Conservation (phyloP, 805 yeast genomes). For the Nakazawaea siamensis region DNA sequence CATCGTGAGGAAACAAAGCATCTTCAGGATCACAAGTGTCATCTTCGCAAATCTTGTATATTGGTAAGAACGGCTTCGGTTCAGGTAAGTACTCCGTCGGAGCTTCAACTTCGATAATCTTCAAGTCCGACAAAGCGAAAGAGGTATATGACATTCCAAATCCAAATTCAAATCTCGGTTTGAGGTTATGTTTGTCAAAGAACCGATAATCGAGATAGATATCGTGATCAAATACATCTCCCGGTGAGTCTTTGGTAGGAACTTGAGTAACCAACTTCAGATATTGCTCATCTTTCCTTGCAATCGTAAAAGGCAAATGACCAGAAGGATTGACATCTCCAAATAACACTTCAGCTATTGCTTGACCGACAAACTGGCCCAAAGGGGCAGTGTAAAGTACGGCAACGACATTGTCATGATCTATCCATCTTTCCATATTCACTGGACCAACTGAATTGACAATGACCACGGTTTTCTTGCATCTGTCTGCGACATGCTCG, state of each 20-base stretch:
- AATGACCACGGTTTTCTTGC: conserved; percentile 46
- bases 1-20: conserved; percentile 44
- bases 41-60: conserved; percentile 32
- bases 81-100: conserved; percentile 38
- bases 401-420: conserved; percentile 47
- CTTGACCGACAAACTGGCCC: conserved; percentile 39
- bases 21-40: conserved; percentile 47
- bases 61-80: conserved; percentile 37
- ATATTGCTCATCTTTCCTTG: conserved; percentile 34
- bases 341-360: conserved; percentile 34
- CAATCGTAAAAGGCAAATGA: conserved; percentile 36
- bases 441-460: conserved; percentile 54
- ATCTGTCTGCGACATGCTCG: conserved; percentile 34
- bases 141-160: conserved; percentile 34
- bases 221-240: conserved; percentile 31
- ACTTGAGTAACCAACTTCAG: conserved; percentile 15
- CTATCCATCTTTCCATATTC: conserved; percentile 45
- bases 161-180: conserved; percentile 35
- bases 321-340: conserved; percentile 37
- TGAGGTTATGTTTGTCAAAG: conserved; percentile 28
- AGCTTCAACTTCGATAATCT: conserved; percentile 31
- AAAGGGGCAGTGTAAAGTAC: conserved; percentile 47
- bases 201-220: conserved; percentile 35
- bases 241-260: conserved; percentile 24
- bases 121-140: conserved; percentile 26